Conservation (phyloP, 2,329 filamentous ascomycete genomes). For the Phyllosticta citrichinensis region DNA sequence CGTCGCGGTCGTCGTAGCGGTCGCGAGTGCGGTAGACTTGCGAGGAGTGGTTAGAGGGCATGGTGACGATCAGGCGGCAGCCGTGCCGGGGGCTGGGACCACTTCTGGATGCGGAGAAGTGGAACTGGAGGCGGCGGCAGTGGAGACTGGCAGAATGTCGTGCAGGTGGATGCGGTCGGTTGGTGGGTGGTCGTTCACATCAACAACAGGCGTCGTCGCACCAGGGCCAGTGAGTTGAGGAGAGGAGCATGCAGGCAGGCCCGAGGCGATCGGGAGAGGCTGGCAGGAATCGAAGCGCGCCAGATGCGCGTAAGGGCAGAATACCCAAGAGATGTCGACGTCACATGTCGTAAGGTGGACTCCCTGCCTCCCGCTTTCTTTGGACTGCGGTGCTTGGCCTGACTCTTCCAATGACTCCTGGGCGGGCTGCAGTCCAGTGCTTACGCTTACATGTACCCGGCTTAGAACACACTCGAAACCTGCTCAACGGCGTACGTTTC, state of each 20-base stretch:
- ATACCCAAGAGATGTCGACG: neutral
- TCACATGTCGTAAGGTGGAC: neutral
- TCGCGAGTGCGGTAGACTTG: neutral
- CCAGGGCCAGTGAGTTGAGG: neutral
- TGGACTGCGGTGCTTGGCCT: neutral
- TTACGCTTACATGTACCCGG: too few relatives aligned
- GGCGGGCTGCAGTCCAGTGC: neutral
- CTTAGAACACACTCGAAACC: too few relatives aligned
- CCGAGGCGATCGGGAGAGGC: neutral
- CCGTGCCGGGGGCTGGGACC: neutral
- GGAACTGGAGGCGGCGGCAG: neutral
- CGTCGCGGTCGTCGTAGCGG: slow-evolving; percentile 2
- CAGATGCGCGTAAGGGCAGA: neutral
- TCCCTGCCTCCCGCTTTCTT: neutral
- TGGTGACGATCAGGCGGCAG: neutral
- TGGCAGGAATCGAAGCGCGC: neutral
- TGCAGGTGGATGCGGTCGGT: neutral
- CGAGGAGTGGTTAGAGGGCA: neutral
- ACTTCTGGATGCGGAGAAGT: neutral
- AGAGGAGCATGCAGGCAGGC: neutral
- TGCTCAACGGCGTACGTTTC: neutral
- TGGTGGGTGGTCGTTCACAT: neutral
- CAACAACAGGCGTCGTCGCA: neutral
- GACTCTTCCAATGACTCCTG: neutral
- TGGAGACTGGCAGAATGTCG: neutral